These are phyloP conservation scores for Colletotrichum shisoi DNA, from an alignment of 2,329 filamentous ascomycete species.

Conservation along the genomic window DNA sequence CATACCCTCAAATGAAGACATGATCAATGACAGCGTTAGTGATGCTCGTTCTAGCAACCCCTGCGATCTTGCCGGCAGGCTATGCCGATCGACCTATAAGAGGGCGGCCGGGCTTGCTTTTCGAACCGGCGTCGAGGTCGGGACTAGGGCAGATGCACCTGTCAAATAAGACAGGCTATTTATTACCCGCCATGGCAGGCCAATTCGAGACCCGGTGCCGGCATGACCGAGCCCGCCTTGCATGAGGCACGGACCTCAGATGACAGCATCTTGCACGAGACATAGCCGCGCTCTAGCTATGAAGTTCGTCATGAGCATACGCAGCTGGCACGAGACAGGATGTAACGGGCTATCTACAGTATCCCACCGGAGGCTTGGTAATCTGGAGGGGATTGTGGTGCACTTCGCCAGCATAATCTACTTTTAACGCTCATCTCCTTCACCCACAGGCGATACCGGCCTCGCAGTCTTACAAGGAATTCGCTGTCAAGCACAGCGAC, in stretches of 20 bases:
- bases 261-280: constrained; percentile 2
- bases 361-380: no score
- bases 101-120: no score
- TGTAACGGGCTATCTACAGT: no score
- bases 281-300: neutral
- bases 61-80: no score
- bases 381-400: no score
- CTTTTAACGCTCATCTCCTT: neutral
- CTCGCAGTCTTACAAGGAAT: neutral
- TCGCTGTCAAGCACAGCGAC: neutral
- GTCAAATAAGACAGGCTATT: neutral
- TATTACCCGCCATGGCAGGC: no score
- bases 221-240: no score
- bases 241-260: neutral
- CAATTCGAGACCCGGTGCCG: no score
- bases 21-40: neutral
- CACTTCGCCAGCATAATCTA: no score
- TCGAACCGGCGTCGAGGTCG: neutral
- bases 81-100: no score
- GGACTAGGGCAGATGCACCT: neutral
- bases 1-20: neutral
- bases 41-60: neutral
- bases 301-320: neutral
- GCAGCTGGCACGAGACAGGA: neutral
- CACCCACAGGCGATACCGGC: neutral